These are phyloP conservation scores for Paecilomyces dactylethromorphus DNA, from an alignment of 2,329 filamentous ascomycete genomes.

Conservation along the genomic window DNA sequence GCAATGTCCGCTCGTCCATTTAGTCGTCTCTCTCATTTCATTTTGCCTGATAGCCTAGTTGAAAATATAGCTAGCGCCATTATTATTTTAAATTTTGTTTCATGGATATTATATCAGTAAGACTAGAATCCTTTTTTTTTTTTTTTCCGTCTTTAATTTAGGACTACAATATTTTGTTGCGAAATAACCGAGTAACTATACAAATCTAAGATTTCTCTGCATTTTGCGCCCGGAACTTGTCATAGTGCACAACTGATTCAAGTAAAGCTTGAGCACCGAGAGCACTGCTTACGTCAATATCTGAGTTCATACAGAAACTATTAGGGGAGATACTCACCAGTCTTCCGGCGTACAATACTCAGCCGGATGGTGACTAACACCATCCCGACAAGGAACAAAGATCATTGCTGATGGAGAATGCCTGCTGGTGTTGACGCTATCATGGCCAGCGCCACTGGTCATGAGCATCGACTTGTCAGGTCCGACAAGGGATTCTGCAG, in stretches of 20 bases:
- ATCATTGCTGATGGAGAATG: conserved; percentile 56
- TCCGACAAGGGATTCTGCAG: conserved; percentile 50
- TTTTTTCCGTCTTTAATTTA: too few species aligned
- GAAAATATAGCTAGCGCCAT: too few species aligned
- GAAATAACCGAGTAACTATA: too few species aligned
- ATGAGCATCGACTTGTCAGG: conserved; percentile 41
- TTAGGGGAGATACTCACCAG: conserved; percentile 3
- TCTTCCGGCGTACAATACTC: conserved; percentile 50
- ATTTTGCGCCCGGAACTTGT: conserved; percentile 3
- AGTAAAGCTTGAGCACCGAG: conserved; percentile 40
- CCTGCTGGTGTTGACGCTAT: conserved; percentile 51
- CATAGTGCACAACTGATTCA: conserved; percentile 38
- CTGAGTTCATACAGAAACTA: too few species aligned
- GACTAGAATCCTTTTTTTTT: too few species aligned
- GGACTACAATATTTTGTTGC: too few species aligned
- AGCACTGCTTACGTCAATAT: conserved; percentile 7
- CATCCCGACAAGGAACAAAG: conserved; percentile 54
- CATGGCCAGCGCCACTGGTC: conserved; percentile 54
- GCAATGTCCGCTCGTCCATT: too few species aligned
- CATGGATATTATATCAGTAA: too few species aligned
- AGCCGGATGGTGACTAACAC: conserved; percentile 53
- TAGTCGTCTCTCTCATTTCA: too few species aligned
- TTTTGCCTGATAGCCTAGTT: too few species aligned
- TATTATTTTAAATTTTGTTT: too few species aligned
- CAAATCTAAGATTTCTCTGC: too few species aligned